phyloP scores from a whole-genome alignment of 2,329 filamentous ascomycete genomes.

The Claviceps cyperi region DNA sequence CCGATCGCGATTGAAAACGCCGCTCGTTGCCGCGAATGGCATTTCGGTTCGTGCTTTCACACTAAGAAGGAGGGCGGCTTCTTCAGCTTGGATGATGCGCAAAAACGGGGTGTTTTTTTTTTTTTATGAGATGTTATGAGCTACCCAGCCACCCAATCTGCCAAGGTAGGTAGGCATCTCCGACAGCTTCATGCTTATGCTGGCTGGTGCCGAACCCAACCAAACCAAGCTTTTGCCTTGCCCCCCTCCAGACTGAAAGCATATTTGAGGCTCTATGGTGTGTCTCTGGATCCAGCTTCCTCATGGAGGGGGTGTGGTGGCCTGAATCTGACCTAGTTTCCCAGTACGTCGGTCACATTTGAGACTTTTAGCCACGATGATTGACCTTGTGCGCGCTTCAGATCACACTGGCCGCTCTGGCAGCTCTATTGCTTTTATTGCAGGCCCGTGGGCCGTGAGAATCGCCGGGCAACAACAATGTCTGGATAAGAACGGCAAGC shows the following conservation, averaged over 20 bases:
- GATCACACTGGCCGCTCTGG: background rate
- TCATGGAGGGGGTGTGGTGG: background rate
- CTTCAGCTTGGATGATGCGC: background rate
- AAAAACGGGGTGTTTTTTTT: background rate
- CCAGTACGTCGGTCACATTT: background rate
- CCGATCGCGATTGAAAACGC: constrained; percentile 3
- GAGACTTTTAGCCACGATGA: background rate
- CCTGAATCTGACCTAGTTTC: background rate
- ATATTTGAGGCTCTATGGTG: background rate
- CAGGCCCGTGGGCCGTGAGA: background rate
- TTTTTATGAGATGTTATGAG: background rate
- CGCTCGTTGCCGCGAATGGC: background rate
- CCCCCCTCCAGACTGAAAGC: background rate
- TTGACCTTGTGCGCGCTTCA: background rate
- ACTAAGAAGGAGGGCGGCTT: background rate
- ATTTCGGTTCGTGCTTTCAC: background rate
- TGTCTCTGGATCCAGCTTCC: background rate
- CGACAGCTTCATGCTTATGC: background rate
- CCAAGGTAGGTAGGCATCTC: constrained; percentile 1
- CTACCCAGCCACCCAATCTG: background rate
- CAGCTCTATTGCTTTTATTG: background rate
- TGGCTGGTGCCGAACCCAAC: background rate
- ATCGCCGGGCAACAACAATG: background rate
- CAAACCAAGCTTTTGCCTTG: background rate
- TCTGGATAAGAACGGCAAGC: no score